A percentile compares a stretch with the other conserved stretches of the same genome.
Conservation (phyloP, 345 rosid species). For the Punica granatum region DNA sequence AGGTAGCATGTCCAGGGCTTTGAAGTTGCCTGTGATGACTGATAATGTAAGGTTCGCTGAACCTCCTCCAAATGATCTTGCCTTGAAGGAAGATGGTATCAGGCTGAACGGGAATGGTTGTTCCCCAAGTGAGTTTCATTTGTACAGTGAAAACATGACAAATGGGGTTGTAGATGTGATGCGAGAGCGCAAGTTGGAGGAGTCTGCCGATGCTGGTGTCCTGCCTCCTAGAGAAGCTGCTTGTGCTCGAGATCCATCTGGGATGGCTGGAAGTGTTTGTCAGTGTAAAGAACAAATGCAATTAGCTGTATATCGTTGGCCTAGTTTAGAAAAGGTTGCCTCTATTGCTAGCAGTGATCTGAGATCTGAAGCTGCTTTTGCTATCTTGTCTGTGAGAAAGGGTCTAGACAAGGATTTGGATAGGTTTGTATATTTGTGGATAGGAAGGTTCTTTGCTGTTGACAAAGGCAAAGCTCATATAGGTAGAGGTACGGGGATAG, state of each 20-base stretch:
- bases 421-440: conserved; percentile 71
- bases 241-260: conserved; percentile 17
- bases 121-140: conserved; percentile 32
- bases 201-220: conserved; percentile 18
- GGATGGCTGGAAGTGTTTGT: conserved; percentile 16
- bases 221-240: conserved; percentile 29
- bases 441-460: conserved; percentile 53
- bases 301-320: conserved; percentile 57
- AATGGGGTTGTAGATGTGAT: conserved; percentile 23
- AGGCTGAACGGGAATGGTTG: conserved; percentile 19
- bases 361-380: conserved; percentile 60
- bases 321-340: conserved; percentile 57
- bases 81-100: conserved; percentile 22
- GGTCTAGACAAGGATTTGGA: conserved; percentile 28
- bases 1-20: conserved; percentile 60
- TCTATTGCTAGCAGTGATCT: conserved; percentile 33
- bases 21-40: conserved; percentile 57
- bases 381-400: conserved; percentile 33
- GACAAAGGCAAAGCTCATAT: conserved; percentile 35
- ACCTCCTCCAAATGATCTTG: conserved; percentile 14
- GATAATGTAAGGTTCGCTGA: conserved; percentile 34
- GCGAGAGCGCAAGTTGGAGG: conserved; percentile 23
- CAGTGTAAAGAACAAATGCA: conserved; percentile 18
- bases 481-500: conserved; percentile 30
- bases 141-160: conserved; percentile 43